phyloP scores from a whole-genome alignment of 352 stramenopile genomes.

The Pythium aquatile region DNA sequence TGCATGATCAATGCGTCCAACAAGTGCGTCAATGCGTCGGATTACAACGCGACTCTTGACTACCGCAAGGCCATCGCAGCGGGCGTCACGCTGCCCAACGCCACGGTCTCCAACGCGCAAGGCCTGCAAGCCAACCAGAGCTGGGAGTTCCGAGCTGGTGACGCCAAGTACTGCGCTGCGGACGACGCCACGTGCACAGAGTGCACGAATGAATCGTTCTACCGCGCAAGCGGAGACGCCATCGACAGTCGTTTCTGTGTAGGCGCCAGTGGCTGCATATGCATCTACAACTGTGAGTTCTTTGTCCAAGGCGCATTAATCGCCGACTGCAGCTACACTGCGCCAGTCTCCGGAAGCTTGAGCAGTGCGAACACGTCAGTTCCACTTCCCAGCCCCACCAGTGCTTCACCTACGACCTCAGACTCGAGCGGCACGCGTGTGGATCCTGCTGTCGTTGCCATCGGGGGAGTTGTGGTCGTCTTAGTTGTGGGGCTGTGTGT shows the following conservation, averaged over 20 bases:
- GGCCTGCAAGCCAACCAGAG: neutral
- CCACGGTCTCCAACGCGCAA: neutral
- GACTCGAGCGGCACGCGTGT: neutral
- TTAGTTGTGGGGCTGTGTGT: neutral
- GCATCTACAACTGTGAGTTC: slow-evolving; percentile 12
- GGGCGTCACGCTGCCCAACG: neutral
- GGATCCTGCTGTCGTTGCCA: neutral
- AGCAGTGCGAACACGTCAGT: neutral
- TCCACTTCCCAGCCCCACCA: neutral
- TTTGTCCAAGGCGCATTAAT: neutral
- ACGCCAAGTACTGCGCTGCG: slow-evolving; percentile 2
- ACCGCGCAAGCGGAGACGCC: neutral
- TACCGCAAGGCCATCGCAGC: slow-evolving; percentile 1
- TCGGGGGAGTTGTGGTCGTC: neutral
- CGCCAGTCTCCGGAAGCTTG: neutral
- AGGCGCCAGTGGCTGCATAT: slow-evolving; percentile 9
- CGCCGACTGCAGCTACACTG: neutral
- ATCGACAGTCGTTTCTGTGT: slow-evolving; percentile 15
- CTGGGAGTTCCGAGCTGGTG: neutral
- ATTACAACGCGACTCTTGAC: neutral
- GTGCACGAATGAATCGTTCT: neutral
- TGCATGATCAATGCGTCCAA: slow-evolving; percentile 6
- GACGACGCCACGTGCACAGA: neutral
- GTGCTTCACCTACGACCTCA: neutral
- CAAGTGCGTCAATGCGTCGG: neutral